phyloP scores from a whole-genome alignment of 2,329 filamentous ascomycete genomes.

The Dryadomyces sulphureus region DNA sequence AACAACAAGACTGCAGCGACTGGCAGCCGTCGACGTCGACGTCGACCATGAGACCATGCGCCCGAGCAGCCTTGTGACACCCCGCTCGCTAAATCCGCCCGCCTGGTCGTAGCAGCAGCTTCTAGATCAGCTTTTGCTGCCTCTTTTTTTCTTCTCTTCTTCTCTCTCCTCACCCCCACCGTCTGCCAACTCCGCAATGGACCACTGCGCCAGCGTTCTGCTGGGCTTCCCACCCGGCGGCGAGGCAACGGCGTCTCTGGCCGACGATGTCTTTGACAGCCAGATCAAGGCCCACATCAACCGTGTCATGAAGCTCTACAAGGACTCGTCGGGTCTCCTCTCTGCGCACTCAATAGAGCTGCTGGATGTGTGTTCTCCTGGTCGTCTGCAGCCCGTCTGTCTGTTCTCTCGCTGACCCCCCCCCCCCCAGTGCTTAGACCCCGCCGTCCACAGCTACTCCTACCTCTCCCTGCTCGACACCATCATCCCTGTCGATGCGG shows the following conservation, averaged over 20 bases:
- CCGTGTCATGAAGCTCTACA: conserved; percentile 22
- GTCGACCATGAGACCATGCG: background rate
- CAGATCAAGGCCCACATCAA: conserved; percentile 23
- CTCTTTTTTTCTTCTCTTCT: background rate
- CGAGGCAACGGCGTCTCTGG: conserved; percentile 7
- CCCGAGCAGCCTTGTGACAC: background rate
- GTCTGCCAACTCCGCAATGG: conserved; percentile 18
- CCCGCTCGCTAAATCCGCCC: background rate
- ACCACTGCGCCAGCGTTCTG: conserved; percentile 22
- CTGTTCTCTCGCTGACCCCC: background rate
- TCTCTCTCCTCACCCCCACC: background rate
- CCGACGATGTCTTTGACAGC: conserved; percentile 24
- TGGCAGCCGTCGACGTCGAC: too few relatives aligned
- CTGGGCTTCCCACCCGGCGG: conserved; percentile 24
- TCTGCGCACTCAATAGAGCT: conserved; percentile 20
- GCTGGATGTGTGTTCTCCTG: conserved; percentile 22
- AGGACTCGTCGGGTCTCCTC: conserved; percentile 19
- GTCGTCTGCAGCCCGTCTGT: background rate
- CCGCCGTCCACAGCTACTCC: conserved; percentile 33
- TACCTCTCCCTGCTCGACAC: conserved; percentile 32
- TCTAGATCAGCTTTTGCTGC: background rate
- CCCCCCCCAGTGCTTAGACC: conserved; percentile 26
- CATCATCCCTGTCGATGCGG: conserved; percentile 15
- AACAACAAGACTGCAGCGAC: too few relatives aligned
- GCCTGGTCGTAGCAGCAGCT: background rate